phyloP scores from a whole-genome alignment of 108 stramenopile species.

The Stephanodiscus triporus region DNA sequence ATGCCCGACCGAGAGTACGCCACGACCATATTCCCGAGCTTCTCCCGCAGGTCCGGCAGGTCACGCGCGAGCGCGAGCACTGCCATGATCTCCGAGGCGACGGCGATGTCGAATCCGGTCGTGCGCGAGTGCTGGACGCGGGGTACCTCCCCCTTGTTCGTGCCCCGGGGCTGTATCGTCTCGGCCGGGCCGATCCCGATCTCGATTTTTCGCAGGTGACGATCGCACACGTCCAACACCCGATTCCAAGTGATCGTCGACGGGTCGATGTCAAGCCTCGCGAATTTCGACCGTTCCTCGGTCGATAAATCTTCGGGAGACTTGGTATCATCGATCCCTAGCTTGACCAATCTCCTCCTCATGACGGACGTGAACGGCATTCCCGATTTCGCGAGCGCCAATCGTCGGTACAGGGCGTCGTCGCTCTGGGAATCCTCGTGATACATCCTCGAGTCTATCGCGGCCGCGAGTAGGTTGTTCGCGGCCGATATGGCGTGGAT shows the following conservation, averaged over 20 bases:
- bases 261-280: constrained; percentile 94
- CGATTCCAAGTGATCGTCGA: constrained; percentile 96
- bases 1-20: constrained; percentile 68
- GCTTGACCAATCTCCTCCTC: constrained; percentile 83
- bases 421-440: constrained; percentile 94
- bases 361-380: constrained; percentile 80
- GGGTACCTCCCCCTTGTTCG: constrained; percentile 47
- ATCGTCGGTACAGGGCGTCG: constrained; percentile 88
- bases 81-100: constrained; percentile 98
- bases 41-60: constrained; percentile 90
- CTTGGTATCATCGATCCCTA: constrained; percentile 86
- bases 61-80: constrained; percentile 92
- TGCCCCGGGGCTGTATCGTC: constrained; percentile 71
- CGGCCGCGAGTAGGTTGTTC: constrained; percentile 97
- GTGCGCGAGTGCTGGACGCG: constrained; percentile 72
- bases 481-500: constrained; percentile 88
- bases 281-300: constrained; percentile 84
- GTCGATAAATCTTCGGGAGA: constrained; percentile 83
- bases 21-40: constrained; percentile 94
- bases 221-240: constrained; percentile 98
- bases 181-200: constrained; percentile 89
- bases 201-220: constrained; percentile 85
- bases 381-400: constrained; percentile 61
- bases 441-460: constrained; percentile 96
- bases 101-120: constrained; percentile 99